Conservation (phyloP, 306 rosid genomes). For the Begonia peltatifolia region DNA sequence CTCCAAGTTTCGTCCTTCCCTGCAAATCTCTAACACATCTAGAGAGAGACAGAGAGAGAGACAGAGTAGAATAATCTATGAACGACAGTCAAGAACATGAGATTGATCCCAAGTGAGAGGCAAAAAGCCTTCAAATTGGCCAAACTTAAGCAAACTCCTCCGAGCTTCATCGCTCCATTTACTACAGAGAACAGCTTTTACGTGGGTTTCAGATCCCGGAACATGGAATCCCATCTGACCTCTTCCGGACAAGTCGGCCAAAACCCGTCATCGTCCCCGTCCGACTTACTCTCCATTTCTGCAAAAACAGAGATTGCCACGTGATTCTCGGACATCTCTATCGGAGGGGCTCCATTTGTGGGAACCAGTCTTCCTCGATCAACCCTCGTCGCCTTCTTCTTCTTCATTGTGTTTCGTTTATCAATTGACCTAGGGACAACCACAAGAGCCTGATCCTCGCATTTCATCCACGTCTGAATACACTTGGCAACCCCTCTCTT, state of each 20-base stretch:
- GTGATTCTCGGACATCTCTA: conserved; percentile 13
- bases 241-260: conserved; percentile 61
- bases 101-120: too few species aligned
- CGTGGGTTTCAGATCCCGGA: conserved; percentile 78
- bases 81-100: too few species aligned
- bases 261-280: conserved; percentile 26
- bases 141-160: too few species aligned
- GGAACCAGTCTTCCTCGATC: conserved; percentile 39
- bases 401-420: conserved; percentile 34
- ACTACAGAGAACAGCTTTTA: conserved; percentile 10
- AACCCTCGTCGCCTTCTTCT: conserved; percentile 30
- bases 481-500: conserved; percentile 38
- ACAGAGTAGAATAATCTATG: too few species aligned
- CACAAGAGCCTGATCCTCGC: conserved; percentile 43
- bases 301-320: conserved; percentile 30
- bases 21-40: too few species aligned
- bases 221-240: conserved; percentile 82
- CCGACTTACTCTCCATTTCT: conserved; percentile 29
- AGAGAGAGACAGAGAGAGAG: too few species aligned
- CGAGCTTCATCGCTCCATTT: too few species aligned
- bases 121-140: too few species aligned
- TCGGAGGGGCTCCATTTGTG: conserved; percentile 35
- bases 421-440: conserved; percentile 41
- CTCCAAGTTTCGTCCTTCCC: too few species aligned
- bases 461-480: conserved; percentile 19